Evolutionary conservation across 1,139 yeast genomes (phyloP), one percentile per base, ranked within the genome.

Genomic region (Blastobotrys apis): DNA sequence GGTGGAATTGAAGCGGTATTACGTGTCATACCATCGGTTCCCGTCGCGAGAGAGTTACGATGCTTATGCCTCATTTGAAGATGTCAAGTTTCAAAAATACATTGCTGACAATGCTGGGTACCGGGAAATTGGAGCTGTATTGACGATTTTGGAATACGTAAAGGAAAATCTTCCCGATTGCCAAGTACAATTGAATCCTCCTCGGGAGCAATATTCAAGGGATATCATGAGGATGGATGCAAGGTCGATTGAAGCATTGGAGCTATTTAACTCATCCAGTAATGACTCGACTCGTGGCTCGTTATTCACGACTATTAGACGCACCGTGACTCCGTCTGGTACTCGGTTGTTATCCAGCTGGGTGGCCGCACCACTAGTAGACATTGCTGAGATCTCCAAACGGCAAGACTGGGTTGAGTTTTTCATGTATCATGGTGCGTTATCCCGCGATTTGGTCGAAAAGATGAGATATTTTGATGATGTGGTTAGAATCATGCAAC

Each of bases 311-410:
- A 74, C 86, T 0, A 74, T 92, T 6, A 76, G 78, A 47, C 67
- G 83, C 45, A 92, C 97, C 0, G 76, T 76, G 1, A 87, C 98
- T 0, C 74, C 81, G 1, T 79, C 94, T 0, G 98, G 98, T 0
- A 69, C 95, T 0, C 69, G 98, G 39, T 59, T 84, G 19, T 66
- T 92, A 16, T 75, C 81, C 2, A 81, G 81, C 44, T 88, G 97
- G 97, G 65, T 92, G 3, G 73, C 85, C 17, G 80, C 90, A 0
- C 99, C 99, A 0, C 73, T 85, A 0, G 70, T 84, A 4, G 76
- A 82, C 53, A 55, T 76, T 0, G 56, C 59, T 0, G 83, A 77
- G 49, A 78, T 92, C 19, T 62, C 63, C 20, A 56, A 62, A 16
- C 71, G 99, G 26, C 95, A 86, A 49, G 68, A 69, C 8, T 68